phyloP scores from a whole-genome alignment of 2,329 filamentous ascomycete species.

The Cadophora malorum region DNA sequence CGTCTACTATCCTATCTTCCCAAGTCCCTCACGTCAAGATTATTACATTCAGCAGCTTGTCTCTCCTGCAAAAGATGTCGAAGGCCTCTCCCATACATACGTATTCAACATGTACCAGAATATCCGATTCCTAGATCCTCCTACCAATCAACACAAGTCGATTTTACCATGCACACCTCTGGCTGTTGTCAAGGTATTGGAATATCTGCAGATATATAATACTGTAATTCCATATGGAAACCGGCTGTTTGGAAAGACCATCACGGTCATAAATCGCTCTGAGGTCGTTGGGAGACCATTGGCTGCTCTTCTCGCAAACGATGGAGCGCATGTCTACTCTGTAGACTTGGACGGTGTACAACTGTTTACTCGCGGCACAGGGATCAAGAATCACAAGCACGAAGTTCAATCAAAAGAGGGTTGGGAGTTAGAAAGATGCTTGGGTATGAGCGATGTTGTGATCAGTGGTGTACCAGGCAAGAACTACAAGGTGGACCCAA shows the following conservation, averaged over 20 bases:
- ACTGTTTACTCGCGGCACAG: conserved; percentile 87
- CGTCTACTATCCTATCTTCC: conserved; percentile 97
- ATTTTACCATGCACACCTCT: conserved; percentile 95
- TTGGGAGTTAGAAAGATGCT: conserved; percentile 79
- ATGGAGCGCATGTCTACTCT: conserved; percentile 93
- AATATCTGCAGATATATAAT: conserved; percentile 96
- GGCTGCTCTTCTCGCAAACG: conserved; percentile 91
- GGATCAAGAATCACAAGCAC: conserved; percentile 84
- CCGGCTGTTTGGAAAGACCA: conserved; percentile 88
- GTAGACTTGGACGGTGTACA: conserved; percentile 93
- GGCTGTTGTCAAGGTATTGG: conserved; percentile 95
- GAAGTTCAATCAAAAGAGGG: conserved; percentile 79
- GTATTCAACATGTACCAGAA: conserved; percentile 99
- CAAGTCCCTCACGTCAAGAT: conserved; percentile 80
- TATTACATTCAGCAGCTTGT: conserved; percentile 96
- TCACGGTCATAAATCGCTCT: conserved; percentile 94
- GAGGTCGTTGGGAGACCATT: conserved; percentile 95
- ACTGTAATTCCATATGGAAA: conserved; percentile 91
- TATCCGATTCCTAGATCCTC: conserved; percentile 87
- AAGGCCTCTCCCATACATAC: conserved; percentile 91
- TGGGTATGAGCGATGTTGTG: conserved; percentile 90
- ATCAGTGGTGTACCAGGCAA: conserved; percentile 92
- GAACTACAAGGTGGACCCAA: conserved; percentile 86
- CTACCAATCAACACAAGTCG: conserved; percentile 80
- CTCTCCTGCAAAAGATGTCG: conserved; percentile 88